Base-by-base conservation (phyloP, 768 basidiomycete genomes). In the Tricholoma terreum region DNA sequence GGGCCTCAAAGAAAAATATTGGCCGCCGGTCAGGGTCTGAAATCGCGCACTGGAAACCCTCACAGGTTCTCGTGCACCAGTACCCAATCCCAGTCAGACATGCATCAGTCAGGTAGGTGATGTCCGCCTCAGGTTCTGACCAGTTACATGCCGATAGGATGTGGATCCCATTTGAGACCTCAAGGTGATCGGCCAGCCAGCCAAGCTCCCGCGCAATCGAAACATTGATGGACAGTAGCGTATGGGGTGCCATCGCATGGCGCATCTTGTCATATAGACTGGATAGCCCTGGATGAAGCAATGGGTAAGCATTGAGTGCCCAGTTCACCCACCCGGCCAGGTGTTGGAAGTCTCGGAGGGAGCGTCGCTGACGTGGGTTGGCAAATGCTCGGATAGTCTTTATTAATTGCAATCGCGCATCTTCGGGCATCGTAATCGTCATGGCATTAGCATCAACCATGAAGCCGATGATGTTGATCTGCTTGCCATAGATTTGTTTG, bases 261-360 rank as follows among this genome's bases (percentile, higher is more conserved):
- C 33, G 22, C 1, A 71, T 73, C 59, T 76, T 77, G 7, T 22
- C 58, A 50, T 77, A 77, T 1, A 70, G 11, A 8, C 59, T 52
- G 1, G 43, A 61, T 2, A 77, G 63, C 1, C 55, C 65, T 0
- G 75, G 76, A 0, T 64, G 57, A 0, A 74, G 56, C 0, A 72
- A 58, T 0, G 74, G 73, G 21, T 61, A 71, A 2, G 74, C 72
- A 50, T 78, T 77, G 27, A 78, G 61, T 0, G 61, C 54, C 76
- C 78, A 80, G 53, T 77, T 80, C 9, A 73, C 43, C 61, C 68
- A 73, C 0, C 78, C 78, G 0, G 67, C 69, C 2, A 78, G 54
- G 0, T 40, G 45, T 51, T 75, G 74, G 19, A 68, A 77, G 0
- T 73, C 67, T 0, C 57, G 5, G 1, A 50, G 22, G 5, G 48